phyloP scores from a whole-genome alignment of 2,329 filamentous ascomycete species.

The Trichoderma lentiforme region DNA sequence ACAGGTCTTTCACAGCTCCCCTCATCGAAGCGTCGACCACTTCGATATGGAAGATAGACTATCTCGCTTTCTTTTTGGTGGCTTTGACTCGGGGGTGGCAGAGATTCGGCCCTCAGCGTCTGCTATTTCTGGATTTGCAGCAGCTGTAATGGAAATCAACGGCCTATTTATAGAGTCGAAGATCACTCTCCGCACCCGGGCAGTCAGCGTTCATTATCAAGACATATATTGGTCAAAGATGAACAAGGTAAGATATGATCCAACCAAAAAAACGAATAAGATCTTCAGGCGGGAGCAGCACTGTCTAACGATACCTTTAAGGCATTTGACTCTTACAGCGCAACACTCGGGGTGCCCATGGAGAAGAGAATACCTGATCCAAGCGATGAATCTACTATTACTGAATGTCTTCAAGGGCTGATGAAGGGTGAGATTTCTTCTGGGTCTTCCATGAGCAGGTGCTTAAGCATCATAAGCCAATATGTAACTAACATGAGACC shows the following conservation, averaged over 20 bases:
- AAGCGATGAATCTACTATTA: not conserved
- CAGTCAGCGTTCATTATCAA: slow-evolving; percentile 8
- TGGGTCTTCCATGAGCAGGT: not conserved
- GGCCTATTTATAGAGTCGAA: slow-evolving; percentile 18
- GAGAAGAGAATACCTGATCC: slow-evolving; percentile 14
- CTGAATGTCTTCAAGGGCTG: not conserved
- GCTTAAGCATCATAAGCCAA: not conserved
- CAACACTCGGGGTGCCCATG: slow-evolving; percentile 17
- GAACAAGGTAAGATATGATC: not conserved
- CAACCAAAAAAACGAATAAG: not conserved
- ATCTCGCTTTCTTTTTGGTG: slow-evolving; percentile 17
- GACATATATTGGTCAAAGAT: not conserved
- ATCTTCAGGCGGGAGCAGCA: not conserved
- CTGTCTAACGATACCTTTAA: not conserved
- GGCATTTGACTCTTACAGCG: slow-evolving; percentile 14
- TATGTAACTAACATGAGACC: not conserved
- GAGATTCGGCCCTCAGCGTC: slow-evolving; percentile 9
- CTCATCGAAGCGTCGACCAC: slow-evolving; percentile 10
- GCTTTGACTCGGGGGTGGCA: not conserved
- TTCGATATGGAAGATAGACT: slow-evolving; percentile 19
- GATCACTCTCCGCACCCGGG: slow-evolving; percentile 13
- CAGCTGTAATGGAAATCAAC: slow-evolving; percentile 17
- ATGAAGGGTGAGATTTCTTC: not conserved
- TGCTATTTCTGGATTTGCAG: slow-evolving; percentile 13
- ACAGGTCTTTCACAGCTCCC: slow-evolving; percentile 15